Conservation (phyloP, 352 stramenopile genomes). For the Phytophthora podocarpi region DNA sequence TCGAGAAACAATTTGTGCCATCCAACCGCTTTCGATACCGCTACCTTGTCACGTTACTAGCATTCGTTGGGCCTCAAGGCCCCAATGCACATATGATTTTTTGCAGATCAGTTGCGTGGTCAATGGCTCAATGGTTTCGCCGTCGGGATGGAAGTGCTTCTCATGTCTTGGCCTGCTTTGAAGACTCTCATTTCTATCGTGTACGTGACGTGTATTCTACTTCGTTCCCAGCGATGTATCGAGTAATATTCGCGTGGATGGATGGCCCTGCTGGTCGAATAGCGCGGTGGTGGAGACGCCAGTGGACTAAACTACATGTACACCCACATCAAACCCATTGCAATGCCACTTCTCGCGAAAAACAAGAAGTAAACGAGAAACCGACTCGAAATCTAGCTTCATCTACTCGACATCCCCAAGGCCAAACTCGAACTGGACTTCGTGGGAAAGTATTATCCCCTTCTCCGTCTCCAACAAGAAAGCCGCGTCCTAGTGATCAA, state of each 20-base stretch:
- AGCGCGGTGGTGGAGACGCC: slow-evolving; percentile 36
- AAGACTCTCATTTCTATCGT: slow-evolving; percentile 36
- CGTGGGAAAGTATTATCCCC: slow-evolving; percentile 7
- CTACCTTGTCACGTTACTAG: slow-evolving; percentile 32
- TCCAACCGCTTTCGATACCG: slow-evolving; percentile 29
- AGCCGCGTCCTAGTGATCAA: neutral
- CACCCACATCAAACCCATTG: too few relatives aligned
- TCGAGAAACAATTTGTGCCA: neutral
- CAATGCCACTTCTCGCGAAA: neutral
- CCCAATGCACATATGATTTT: slow-evolving; percentile 14
- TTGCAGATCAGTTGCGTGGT: slow-evolving; percentile 36
- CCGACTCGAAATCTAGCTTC: neutral
- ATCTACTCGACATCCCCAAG: neutral
- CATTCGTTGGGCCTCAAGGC: slow-evolving; percentile 26
- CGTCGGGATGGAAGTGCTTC: neutral
- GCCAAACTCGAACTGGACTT: slow-evolving; percentile 10
- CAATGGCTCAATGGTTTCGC: slow-evolving; percentile 28
- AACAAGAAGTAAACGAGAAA: slow-evolving; percentile 16
- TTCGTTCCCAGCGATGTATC: slow-evolving; percentile 44
- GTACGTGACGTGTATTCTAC: slow-evolving; percentile 36
- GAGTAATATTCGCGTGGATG: slow-evolving; percentile 42
- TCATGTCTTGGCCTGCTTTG: slow-evolving; percentile 13
- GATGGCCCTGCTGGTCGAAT: slow-evolving; percentile 38
- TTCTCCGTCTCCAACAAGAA: slow-evolving; percentile 18
- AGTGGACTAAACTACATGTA: neutral